Evolutionary conservation across 179 eudicot species (phyloP).

Genomic region (Carnegiea gigantea): DNA sequence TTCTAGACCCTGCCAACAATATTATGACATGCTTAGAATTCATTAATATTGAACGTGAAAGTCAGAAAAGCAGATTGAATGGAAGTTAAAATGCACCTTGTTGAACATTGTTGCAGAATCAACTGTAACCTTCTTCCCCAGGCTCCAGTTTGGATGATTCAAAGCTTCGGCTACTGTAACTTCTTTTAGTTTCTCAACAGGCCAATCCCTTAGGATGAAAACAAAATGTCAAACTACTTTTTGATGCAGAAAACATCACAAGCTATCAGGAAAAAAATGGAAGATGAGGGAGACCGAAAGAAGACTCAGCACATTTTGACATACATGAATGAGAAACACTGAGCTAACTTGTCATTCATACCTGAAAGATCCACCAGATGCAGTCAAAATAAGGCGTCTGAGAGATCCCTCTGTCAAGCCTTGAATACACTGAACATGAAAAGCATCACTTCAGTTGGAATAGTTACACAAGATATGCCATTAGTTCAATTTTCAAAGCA

Average conservation of each 20-base stretch:
- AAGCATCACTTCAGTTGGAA: background rate
- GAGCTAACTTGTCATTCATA: conserved; percentile 22
- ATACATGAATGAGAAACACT: background rate
- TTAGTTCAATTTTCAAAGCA: background rate
- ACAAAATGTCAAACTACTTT: too few species aligned
- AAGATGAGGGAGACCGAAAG: background rate
- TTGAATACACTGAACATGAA: conserved; percentile 80
- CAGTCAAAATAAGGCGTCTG: conserved; percentile 91
- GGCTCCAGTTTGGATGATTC: conserved; percentile 98
- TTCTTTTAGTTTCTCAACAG: conserved; percentile 86
- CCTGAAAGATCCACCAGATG: conserved; percentile 99
- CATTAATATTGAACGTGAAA: background rate
- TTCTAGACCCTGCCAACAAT: conserved; percentile 79
- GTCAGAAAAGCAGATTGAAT: background rate
- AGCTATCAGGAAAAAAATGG: background rate
- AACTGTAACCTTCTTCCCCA: conserved; percentile 97
- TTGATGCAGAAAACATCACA: too few species aligned
- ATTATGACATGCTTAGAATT: conserved; percentile 3
- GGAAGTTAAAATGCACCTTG: conserved; percentile 48
- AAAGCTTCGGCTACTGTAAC: conserved; percentile 96
- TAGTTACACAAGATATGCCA: background rate
- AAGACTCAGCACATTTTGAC: background rate
- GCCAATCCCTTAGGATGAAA: conserved; percentile 71
- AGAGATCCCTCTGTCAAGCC: conserved; percentile 98
- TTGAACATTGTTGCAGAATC: conserved; percentile 99